Evolutionary conservation across 2,329 filamentous ascomycete species (phyloP), one percentile per base, ranked within the genome.

Genomic region (Colletotrichum sp.): DNA sequence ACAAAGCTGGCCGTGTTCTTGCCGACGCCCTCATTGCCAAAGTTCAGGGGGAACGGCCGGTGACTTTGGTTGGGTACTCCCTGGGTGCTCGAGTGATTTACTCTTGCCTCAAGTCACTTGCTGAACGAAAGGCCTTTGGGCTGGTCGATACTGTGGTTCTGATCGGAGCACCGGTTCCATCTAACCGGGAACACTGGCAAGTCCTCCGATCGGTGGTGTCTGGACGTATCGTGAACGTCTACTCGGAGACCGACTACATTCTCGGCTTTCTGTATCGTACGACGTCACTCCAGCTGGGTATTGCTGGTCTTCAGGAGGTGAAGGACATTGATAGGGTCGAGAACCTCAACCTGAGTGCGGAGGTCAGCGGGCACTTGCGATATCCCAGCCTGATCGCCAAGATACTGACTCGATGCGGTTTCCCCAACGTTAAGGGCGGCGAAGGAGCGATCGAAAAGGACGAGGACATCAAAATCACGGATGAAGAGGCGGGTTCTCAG

Each of bases 231-330:
- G 94, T 98, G 80, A 98, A 98, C 80, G 95, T 96, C 10, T 98
- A 94, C 84, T 96, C 95, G 3, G 92, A 93, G 68, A 96, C 97
- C 76, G 96, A 98, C 84, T 95, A 95, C 81, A 92, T 98, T 36
- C 91, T 98, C 2, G 96, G 92, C 1, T 96, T 98, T 82, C 87
- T 98, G 22, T 98, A 98, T 83, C 92, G 96, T 60, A 93, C 95
- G 4, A 95, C 94, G 55, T 96, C 93, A 75, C 90, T 98, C 32
- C 94, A 97, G 78, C 90, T 95, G 55, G 96, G 96, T 5, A 92
- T 98, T 57, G 96, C 96, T 0, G 96, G 96, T 0, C 86, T 99
- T 2, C 94, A 98, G 82, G 89, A 92, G 36, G 91, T 98, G 28
- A 80, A 92, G 73, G 90, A 89, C 10, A 91, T 96, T 18, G 89